phyloP scores from a whole-genome alignment of 106 monocot species.

The Phalaenopsis equestris region DNA sequence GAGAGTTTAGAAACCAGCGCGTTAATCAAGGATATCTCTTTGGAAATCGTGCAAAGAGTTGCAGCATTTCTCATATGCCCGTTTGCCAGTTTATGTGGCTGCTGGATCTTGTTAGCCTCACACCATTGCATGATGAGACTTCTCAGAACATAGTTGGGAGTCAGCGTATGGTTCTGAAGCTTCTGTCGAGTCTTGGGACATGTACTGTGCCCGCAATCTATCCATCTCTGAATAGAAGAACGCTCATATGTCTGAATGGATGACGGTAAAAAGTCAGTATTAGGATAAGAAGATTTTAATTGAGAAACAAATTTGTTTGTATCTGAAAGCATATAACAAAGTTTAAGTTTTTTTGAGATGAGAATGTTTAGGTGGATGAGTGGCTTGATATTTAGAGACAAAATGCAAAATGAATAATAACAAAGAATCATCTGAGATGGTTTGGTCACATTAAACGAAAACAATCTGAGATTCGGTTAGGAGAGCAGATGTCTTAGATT shows the following conservation, averaged over 20 bases:
- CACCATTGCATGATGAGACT: constrained; percentile 78
- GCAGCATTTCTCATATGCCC: constrained; percentile 31
- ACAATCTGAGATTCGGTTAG: too few relatives aligned
- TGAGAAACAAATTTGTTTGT: neutral
- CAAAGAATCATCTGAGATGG: too few relatives aligned
- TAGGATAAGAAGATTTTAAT: neutral
- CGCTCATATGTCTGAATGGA: constrained; percentile 57
- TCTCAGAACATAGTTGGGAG: constrained; percentile 57
- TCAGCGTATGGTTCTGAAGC: constrained; percentile 60
- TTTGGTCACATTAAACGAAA: too few relatives aligned
- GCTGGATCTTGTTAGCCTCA: constrained; percentile 37
- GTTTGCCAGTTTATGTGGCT: constrained; percentile 23
- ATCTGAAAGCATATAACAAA: too few relatives aligned
- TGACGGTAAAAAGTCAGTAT: neutral
- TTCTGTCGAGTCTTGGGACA: constrained; percentile 75
- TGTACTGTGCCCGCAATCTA: constrained; percentile 51
- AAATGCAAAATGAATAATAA: too few relatives aligned
- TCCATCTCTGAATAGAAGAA: constrained; percentile 63
- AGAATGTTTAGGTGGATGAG: too few relatives aligned
- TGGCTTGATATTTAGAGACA: too few relatives aligned
- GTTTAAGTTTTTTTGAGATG: too few relatives aligned
- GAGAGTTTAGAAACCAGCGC: constrained; percentile 36
- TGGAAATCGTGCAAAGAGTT: constrained; percentile 21
- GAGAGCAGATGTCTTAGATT: too few relatives aligned
- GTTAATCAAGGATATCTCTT: constrained; percentile 26